Evolutionary conservation across 805 yeast species (phyloP).

Genomic region (Kazachstania kunashirensis): DNA sequence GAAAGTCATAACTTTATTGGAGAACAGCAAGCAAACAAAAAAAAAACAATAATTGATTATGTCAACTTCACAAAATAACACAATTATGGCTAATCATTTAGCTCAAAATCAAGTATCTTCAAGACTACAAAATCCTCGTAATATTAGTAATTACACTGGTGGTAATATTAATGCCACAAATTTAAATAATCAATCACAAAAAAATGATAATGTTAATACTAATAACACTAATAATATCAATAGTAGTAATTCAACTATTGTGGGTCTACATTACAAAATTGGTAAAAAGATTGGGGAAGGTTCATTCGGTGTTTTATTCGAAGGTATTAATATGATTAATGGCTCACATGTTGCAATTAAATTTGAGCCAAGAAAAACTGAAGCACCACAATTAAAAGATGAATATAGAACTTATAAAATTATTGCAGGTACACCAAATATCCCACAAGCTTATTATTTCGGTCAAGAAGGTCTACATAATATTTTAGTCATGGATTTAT

Average conservation of each 20-base stretch:
- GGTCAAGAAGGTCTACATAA: slow-evolving; percentile 98
- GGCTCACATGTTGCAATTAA: slow-evolving; percentile 87
- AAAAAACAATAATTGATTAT: too few relatives aligned
- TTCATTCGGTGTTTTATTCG: slow-evolving; percentile 94
- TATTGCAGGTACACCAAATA: slow-evolving; percentile 73
- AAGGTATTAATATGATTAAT: slow-evolving; percentile 86
- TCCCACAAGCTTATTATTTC: slow-evolving; percentile 91
- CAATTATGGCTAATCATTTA: too few relatives aligned
- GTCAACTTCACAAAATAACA: too few relatives aligned
- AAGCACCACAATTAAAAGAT: slow-evolving; percentile 94
- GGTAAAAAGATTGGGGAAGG: slow-evolving; percentile 99
- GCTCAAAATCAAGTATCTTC: not conserved
- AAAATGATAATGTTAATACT: not conserved
- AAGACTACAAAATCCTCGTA: not conserved
- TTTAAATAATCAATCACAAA: not conserved
- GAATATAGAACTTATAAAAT: slow-evolving; percentile 91
- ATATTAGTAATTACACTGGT: not conserved
- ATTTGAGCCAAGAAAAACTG: slow-evolving; percentile 93
- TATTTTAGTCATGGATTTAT: slow-evolving; percentile 83
- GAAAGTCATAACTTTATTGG: too few relatives aligned
- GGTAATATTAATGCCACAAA: not conserved
- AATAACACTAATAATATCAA: not conserved
- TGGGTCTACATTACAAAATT: slow-evolving; percentile 91
- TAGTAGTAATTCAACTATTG: slow-evolving; percentile 30
- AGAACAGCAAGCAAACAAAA: too few relatives aligned